Conservation (phyloP, 306 rosid genomes). For the Ceratonia siliqua region DNA sequence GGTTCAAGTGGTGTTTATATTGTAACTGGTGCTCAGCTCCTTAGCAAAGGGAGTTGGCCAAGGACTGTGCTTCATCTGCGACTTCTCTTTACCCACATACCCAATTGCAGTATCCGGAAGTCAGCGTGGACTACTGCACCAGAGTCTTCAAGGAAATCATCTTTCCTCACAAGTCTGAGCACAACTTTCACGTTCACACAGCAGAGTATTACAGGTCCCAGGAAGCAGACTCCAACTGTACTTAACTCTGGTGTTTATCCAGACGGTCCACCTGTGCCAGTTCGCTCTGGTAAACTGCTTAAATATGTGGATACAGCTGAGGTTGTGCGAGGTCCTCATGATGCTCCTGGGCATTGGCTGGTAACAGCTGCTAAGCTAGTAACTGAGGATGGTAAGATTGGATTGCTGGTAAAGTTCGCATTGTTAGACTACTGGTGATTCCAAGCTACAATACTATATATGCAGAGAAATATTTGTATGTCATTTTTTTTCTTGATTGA, state of each 20-base stretch:
- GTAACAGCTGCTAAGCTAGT: constrained; percentile 89
- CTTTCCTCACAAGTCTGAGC: constrained; percentile 82
- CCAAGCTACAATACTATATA: constrained; percentile 23
- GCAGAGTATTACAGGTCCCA: constrained; percentile 53
- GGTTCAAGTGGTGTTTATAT: constrained; percentile 71
- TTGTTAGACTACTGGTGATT: constrained; percentile 74
- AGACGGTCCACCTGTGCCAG: constrained; percentile 76
- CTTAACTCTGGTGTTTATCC: constrained; percentile 91
- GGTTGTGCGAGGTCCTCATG: constrained; percentile 89
- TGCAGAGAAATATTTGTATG: constrained; percentile 19
- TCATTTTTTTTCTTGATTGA: constrained; percentile 27
- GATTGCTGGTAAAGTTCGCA: constrained; percentile 85
- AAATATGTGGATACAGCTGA: constrained; percentile 78
- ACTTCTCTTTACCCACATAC: constrained; percentile 66
- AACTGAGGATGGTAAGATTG: constrained; percentile 74
- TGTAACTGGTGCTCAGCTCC: constrained; percentile 88
- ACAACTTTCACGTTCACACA: constrained; percentile 91
- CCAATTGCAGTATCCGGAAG: constrained; percentile 74
- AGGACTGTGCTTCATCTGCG: constrained; percentile 84
- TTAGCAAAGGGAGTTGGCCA: constrained; percentile 88
- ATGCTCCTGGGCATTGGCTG: constrained; percentile 93
- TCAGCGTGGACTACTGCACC: constrained; percentile 83
- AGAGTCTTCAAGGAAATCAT: constrained; percentile 70
- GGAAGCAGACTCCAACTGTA: constrained; percentile 67
- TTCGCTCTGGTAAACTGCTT: constrained; percentile 63